These are phyloP conservation scores for Ottelia alismoides DNA, from an alignment of 106 monocot genomes.

Conservation along the genomic window DNA sequence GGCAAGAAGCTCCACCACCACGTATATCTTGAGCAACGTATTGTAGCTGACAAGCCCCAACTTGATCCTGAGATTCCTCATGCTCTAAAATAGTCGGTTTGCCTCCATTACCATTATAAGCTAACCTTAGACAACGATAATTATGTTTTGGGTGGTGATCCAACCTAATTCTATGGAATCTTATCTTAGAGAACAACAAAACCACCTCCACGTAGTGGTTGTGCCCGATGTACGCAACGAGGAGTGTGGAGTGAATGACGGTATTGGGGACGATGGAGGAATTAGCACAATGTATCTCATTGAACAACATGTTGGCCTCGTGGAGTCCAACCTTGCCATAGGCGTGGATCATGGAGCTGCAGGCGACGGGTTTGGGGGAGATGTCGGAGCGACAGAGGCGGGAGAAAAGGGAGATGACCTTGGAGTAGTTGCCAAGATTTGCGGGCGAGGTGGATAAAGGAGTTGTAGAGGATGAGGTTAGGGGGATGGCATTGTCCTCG, in stretches of 20 bases:
- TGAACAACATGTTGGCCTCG: conserved; percentile 47
- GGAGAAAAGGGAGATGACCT: conserved; percentile 65
- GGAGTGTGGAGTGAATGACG: conserved; percentile 63
- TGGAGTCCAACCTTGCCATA: conserved; percentile 52
- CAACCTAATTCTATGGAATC: conserved; percentile 14
- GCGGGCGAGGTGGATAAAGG: conserved; percentile 57
- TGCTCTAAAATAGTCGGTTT: conserved; percentile 90
- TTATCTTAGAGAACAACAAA: conserved; percentile 68
- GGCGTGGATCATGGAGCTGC: conserved; percentile 52
- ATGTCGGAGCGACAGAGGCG: conserved; percentile 32
- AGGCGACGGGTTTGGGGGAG: conserved; percentile 64
- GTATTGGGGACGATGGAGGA: conserved; percentile 33
- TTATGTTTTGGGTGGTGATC: conserved; percentile 69
- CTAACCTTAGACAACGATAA: conserved; percentile 80
- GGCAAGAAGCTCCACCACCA: conserved; percentile 68
- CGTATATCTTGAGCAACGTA: conserved; percentile 83
- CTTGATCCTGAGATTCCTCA: conserved; percentile 50
- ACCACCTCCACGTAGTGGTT: conserved; percentile 56
- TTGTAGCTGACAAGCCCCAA: conserved; percentile 75
- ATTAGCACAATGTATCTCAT: conserved; percentile 36
- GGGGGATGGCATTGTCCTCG: conserved; percentile 35
- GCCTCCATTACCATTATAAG: conserved; percentile 80
- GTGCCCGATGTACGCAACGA: conserved; percentile 39
- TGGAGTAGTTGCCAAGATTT: conserved; percentile 53
- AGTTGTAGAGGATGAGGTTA: conserved; percentile 64